Percentiles rank a stretch among this genome's conserved stretches.
These are phyloP conservation scores for Plenodomus tracheiphilus DNA, from an alignment of 2,329 filamentous ascomycete genomes.

Conservation along the genomic window DNA sequence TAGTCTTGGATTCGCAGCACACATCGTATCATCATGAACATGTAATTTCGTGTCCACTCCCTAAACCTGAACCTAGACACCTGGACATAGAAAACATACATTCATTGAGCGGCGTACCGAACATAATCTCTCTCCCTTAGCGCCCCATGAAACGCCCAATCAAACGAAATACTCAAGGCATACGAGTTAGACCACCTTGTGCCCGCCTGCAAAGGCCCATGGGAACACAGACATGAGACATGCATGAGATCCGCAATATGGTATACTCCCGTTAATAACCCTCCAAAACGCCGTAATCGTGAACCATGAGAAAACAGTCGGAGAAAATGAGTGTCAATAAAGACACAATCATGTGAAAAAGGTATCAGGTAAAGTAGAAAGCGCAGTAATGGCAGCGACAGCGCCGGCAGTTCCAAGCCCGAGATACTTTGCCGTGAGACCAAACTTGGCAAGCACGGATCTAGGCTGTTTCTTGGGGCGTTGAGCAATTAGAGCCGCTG, in stretches of 20 bases:
- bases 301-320: background rate
- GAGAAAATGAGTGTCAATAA: background rate
- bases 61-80: too few relatives aligned
- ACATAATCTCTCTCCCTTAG: too few relatives aligned
- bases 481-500: background rate
- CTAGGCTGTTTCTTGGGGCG: background rate
- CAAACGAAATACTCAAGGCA: too few relatives aligned
- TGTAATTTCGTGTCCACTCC: too few relatives aligned
- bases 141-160: too few relatives aligned
- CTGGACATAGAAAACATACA: too few relatives aligned
- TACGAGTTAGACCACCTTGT: too few relatives aligned
- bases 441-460: background rate
- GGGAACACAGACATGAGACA: background rate
- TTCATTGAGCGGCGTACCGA: too few relatives aligned
- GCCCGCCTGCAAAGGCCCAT: background rate
- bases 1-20: too few relatives aligned
- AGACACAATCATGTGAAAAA: background rate
- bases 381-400: background rate
- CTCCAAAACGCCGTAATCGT: background rate
- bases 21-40: too few relatives aligned
- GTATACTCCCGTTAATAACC: background rate
- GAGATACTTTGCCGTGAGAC: background rate
- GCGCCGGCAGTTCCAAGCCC: background rate
- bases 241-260: background rate
- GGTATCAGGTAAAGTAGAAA: background rate